Evolutionary conservation across 805 yeast species (phyloP).

Genomic region (Sungouiella blattae): DNA sequence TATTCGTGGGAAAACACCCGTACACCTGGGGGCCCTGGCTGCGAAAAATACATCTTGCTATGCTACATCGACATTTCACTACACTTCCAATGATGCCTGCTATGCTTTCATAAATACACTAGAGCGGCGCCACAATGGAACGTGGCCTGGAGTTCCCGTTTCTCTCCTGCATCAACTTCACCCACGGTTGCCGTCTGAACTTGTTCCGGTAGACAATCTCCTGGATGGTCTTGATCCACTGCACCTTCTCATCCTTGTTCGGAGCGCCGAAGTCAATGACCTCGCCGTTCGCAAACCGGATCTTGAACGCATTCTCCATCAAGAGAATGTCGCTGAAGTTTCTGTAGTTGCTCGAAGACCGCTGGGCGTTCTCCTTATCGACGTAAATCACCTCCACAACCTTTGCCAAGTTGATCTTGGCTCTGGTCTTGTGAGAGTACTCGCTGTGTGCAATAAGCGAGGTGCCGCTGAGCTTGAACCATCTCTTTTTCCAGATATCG

Average conservation of each 20-base stretch:
- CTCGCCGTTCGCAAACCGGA: conserved; percentile 77
- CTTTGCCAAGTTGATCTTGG: conserved; percentile 71
- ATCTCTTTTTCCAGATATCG: conserved; percentile 67
- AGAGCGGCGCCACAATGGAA: too few relatives aligned
- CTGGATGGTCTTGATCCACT: conserved; percentile 65
- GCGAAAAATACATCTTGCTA: too few relatives aligned
- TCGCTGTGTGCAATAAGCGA: conserved; percentile 76
- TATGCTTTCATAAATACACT: too few relatives aligned
- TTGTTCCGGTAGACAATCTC: conserved; percentile 52
- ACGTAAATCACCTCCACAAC: conserved; percentile 51
- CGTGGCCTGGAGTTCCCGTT: conserved; percentile 2
- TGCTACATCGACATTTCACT: too few relatives aligned
- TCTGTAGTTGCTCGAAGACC: conserved; percentile 39
- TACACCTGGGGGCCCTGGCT: too few relatives aligned
- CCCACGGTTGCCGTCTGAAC: conserved; percentile 62
- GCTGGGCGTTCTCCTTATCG: conserved; percentile 31
- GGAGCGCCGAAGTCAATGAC: conserved; percentile 84
- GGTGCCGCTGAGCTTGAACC: conserved; percentile 67
- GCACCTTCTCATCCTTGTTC: conserved; percentile 50
- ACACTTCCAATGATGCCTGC: too few relatives aligned
- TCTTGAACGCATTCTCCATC: conserved; percentile 70
- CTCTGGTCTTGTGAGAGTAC: conserved; percentile 61
- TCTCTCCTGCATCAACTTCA: conserved; percentile 40
- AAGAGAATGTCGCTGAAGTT: conserved; percentile 70
- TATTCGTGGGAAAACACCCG: too few relatives aligned